Base-by-base conservation (phyloP, 1,139 yeast species). In the Blastobotrys aristatus region DNA sequence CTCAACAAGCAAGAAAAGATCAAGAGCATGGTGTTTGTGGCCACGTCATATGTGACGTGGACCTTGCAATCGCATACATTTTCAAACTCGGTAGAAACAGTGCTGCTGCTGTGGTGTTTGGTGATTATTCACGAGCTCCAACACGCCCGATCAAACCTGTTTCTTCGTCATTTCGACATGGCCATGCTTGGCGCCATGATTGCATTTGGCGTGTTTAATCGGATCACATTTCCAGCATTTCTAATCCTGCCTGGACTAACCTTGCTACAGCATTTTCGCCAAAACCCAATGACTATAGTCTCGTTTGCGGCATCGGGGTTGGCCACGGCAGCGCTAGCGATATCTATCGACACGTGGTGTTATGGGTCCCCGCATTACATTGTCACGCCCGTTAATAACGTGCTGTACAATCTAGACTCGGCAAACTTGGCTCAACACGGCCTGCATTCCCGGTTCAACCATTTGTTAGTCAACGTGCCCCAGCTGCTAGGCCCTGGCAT, bases 51-150 rank as follows among this genome's bases (percentile, higher is more conserved):
- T 61, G 74, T 89, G 11, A 82, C 95, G 0, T 73, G 87, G 70
- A 79, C 84, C 0, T 83, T 81, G 58, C 97, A 92, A 62, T 74
- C 87, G 1, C 97, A 90, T 62, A 81, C 95, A 1, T 87, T 94
- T 60, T 86, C 96, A 31, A 94, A 94, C 62, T 79, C 90, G 26
- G 63, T 87, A 3, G 99, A 94, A 59, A 87, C 97, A 0, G 69
- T 80, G 18, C 53, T 89, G 30, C 68, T 92, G 18, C 60, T 89
- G 34, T 57, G 79, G 51, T 71, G 78, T 8, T 65, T 89, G 10
- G 75, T 75, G 14, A 64, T 69, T 38, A 62, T 70, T 39, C 62
- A 63, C 45, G 72, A 68, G 46, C 57, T 67, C 43, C 51, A 58
- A 42, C 50, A 57, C 14, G 55, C 56, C 11, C 55, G 55, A 22